Evolutionary conservation across 352 stramenopile genomes (phyloP).

Genomic region (Phytopythium boreale): DNA sequence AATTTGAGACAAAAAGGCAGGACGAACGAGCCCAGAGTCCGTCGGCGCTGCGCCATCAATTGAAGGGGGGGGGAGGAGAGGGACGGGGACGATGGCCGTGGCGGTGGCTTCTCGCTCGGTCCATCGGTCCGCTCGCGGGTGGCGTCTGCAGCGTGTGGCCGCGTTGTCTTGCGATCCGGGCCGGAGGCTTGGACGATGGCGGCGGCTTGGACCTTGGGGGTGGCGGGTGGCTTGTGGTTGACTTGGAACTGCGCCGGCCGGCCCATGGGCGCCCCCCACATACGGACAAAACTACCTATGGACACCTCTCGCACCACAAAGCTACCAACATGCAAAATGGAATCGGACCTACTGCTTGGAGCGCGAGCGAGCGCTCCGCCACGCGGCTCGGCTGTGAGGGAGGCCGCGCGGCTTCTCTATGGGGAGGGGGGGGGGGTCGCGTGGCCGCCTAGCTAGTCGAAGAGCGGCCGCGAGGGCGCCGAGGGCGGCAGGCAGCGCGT

Average conservation of each 20-base stretch:
- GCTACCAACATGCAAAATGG: background rate
- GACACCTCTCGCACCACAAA: background rate
- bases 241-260: too few relatives aligned
- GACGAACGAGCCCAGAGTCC: background rate
- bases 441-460: slow-evolving; percentile 32
- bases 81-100: too few relatives aligned
- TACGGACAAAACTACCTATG: background rate
- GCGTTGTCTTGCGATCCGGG: background rate
- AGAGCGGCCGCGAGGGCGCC: slow-evolving; percentile 29
- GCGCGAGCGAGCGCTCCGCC: too few relatives aligned
- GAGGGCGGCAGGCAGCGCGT: slow-evolving; percentile 34
- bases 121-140: background rate
- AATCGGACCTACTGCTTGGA: background rate
- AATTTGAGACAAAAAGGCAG: background rate
- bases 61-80: background rate
- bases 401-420: background rate
- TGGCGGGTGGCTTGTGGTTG: too few relatives aligned
- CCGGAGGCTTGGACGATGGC: too few relatives aligned
- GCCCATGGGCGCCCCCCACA: too few relatives aligned
- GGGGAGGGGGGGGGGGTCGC: background rate
- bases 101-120: background rate
- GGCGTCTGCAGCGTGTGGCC: background rate
- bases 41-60: background rate
- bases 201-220: too few relatives aligned
- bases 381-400: background rate